Conservation (phyloP, 805 yeast genomes). For the Clavispora fructus region DNA sequence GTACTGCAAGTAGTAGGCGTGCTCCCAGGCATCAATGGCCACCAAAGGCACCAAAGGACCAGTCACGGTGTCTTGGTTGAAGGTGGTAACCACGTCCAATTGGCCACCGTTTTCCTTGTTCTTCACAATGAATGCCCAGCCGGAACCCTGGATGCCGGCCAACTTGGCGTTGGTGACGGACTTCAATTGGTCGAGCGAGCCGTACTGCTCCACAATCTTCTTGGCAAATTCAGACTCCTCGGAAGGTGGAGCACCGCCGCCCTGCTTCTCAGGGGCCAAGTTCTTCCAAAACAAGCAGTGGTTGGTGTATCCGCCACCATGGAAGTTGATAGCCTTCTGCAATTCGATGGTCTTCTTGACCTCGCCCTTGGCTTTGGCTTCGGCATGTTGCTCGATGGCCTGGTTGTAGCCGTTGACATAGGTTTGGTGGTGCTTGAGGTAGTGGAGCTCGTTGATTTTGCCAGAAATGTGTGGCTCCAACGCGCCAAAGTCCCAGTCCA, state of each 20-base stretch:
- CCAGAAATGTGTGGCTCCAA: conserved; percentile 45
- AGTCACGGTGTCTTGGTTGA: conserved; percentile 45
- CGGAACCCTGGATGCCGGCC: conserved; percentile 49
- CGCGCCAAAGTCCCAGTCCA: conserved; percentile 44
- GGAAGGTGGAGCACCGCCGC: conserved; percentile 32
- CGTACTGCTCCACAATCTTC: conserved; percentile 37
- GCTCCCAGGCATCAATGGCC: conserved; percentile 53
- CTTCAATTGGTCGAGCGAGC: conserved; percentile 41
- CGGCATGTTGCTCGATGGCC: conserved; percentile 37
- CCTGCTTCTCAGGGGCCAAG: conserved; percentile 39
- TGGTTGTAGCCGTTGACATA: conserved; percentile 44
- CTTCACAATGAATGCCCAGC: conserved; percentile 49
- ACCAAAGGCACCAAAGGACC: conserved; percentile 41
- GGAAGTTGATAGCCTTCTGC: conserved; percentile 43
- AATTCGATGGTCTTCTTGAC: conserved; percentile 38
- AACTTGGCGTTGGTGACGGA: conserved; percentile 37
- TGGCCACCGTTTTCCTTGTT: conserved; percentile 39
- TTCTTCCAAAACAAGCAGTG: conserved; percentile 48
- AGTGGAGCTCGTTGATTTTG: conserved; percentile 43
- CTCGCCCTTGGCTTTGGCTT: conserved; percentile 39
- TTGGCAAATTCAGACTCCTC: conserved; percentile 29
- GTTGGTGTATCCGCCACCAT: conserved; percentile 49
- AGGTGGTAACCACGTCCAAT: conserved; percentile 41
- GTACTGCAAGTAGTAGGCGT: conserved; percentile 49
- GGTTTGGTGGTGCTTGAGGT: conserved; percentile 47